phyloP scores from a whole-genome alignment of 768 basidiomycete genomes.

The Neoboletus magnificus region DNA sequence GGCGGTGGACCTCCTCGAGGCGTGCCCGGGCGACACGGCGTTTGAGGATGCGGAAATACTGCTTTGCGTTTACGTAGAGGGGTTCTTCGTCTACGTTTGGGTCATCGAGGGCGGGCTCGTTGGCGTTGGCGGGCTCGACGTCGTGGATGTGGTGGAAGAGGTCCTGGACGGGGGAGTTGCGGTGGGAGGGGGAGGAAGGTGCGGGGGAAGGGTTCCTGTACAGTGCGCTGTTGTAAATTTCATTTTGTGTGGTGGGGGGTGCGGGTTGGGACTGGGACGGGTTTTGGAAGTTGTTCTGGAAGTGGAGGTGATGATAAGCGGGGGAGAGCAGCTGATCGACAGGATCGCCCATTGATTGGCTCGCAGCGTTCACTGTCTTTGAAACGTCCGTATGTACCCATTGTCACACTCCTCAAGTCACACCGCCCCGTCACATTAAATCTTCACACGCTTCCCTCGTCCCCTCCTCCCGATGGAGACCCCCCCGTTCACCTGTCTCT shows the following conservation, averaged over 20 bases:
- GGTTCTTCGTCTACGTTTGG: conserved; percentile 85
- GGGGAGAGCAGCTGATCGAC: conserved; percentile 62
- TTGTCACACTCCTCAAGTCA: conserved; percentile 4
- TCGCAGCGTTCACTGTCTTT: conserved; percentile 30
- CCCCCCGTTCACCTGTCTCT: conserved; percentile 67
- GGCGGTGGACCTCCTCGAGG: conserved; percentile 88
- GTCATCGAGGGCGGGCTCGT: conserved; percentile 36
- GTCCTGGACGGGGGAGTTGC: conserved; percentile 28
- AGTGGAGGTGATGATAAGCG: conserved; percentile 48
- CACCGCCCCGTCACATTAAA: conserved; percentile 1
- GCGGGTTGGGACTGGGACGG: conserved; percentile 20
- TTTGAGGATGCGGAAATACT: conserved; percentile 98
- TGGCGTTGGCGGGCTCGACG: conserved; percentile 9
- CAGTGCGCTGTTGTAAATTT: conserved; percentile 19
- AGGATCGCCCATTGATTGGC: conserved; percentile 54
- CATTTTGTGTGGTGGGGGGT: conserved; percentile 18
- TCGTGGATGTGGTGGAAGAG: conserved; percentile 33
- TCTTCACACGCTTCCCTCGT: neutral
- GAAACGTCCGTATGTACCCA: conserved; percentile 18
- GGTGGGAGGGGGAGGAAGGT: conserved; percentile 28
- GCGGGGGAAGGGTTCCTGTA: conserved; percentile 33
- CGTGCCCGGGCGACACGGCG: conserved; percentile 86
- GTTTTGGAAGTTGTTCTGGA: conserved; percentile 29
- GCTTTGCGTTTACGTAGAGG: conserved; percentile 98
- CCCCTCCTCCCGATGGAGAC: neutral